These are phyloP conservation scores for Carex littledalei DNA, from an alignment of 176 grass and related monocot species.

Conservation along the genomic window DNA sequence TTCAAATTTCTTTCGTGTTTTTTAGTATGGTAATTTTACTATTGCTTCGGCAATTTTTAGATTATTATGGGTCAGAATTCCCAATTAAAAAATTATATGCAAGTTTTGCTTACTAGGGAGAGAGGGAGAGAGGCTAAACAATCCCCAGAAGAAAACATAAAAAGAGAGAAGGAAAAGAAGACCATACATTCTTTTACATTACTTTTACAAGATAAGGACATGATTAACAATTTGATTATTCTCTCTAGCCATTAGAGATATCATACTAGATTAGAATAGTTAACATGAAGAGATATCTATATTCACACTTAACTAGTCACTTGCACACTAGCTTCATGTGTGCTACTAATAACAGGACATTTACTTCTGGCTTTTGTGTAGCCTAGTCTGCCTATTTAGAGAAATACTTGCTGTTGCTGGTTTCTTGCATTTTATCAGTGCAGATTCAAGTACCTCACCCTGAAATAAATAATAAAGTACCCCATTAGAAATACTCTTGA, in stretches of 20 bases:
- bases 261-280: slow-evolving; percentile 20
- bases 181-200: neutral
- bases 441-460: slow-evolving; percentile 41
- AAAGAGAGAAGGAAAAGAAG: neutral
- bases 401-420: neutral
- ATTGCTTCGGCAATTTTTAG: neutral
- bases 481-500: neutral
- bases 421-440: slow-evolving; percentile 27
- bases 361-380: slow-evolving; percentile 3
- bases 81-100: neutral
- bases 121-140: neutral
- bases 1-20: neutral
- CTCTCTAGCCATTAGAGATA: neutral
- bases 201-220: slow-evolving; percentile 7
- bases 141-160: neutral
- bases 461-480: slow-evolving; percentile 36
- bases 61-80: neutral
- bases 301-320: slow-evolving; percentile 16
- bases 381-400: neutral
- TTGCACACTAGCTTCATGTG: slow-evolving; percentile 11
- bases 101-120: neutral
- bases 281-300: slow-evolving; percentile 15
- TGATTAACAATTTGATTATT: slow-evolving; percentile 3
- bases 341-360: slow-evolving; percentile 6
- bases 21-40: neutral